Evolutionary conservation across 768 basidiomycete species (phyloP).

Genomic region (Boletus subcaerulescens): DNA sequence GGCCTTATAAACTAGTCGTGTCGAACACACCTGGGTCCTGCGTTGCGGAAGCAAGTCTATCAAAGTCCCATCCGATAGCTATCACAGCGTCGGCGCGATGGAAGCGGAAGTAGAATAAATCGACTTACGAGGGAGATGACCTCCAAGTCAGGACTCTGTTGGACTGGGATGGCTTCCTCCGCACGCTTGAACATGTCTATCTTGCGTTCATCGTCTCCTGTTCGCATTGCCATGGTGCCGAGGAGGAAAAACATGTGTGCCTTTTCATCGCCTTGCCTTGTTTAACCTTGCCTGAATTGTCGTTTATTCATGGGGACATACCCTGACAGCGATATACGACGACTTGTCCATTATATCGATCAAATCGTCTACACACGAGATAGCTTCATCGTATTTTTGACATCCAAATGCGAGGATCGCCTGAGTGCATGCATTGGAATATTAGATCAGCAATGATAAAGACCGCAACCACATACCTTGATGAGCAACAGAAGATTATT

Average conservation of each 20-base stretch:
- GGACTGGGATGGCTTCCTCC: not conserved
- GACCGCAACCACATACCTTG: not conserved
- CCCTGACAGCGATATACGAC: too few species aligned
- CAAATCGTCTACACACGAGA: too few species aligned
- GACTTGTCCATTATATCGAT: too few species aligned
- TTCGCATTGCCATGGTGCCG: not conserved
- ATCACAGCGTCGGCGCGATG: not conserved
- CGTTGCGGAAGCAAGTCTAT: not conserved
- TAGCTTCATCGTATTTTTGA: too few species aligned
- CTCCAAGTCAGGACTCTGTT: not conserved
- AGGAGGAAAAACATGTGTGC: not conserved
- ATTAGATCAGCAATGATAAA: not conserved
- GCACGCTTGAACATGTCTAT: not conserved
- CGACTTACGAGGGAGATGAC: not conserved
- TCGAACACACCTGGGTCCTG: not conserved
- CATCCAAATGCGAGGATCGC: not conserved
- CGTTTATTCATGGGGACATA: too few species aligned
- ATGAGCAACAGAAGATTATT: too few species aligned
- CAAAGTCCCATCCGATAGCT: slow-evolving; percentile 17
- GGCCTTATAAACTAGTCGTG: not conserved
- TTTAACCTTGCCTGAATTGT: not conserved
- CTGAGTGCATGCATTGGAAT: not conserved
- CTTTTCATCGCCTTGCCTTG: not conserved
- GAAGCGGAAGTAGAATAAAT: not conserved
- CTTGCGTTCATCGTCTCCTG: not conserved